phyloP scores from a whole-genome alignment of 768 basidiomycete genomes.

The Mycena rosella region DNA sequence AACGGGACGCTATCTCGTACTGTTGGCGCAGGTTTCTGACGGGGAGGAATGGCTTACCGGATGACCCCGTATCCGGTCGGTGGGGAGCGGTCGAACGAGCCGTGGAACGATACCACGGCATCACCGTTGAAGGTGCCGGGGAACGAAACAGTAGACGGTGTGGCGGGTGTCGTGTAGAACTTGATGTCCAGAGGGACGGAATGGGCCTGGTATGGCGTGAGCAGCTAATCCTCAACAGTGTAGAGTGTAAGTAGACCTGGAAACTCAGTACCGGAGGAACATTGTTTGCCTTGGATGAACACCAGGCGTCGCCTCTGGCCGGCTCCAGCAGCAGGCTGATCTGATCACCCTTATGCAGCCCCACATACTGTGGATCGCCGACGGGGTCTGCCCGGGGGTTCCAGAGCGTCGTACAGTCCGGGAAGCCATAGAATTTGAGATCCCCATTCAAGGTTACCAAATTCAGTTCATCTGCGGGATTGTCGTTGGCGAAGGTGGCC shows the following conservation, averaged over 20 bases:
- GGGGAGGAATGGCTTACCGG: slow-evolving; percentile 40
- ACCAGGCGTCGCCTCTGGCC: slow-evolving; percentile 50
- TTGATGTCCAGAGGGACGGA: slow-evolving; percentile 63
- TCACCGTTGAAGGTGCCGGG: slow-evolving; percentile 47
- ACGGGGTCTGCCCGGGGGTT: slow-evolving; percentile 56
- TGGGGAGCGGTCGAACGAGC: slow-evolving; percentile 55
- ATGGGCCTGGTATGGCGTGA: slow-evolving; percentile 52
- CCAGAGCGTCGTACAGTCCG: slow-evolving; percentile 60
- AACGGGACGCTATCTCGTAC: slow-evolving; percentile 42
- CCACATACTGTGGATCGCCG: slow-evolving; percentile 53
- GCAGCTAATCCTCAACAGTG: neutral
- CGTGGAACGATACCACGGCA: slow-evolving; percentile 61
- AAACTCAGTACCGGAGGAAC: slow-evolving; percentile 53
- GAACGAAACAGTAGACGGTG: slow-evolving; percentile 38
- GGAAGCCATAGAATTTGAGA: slow-evolving; percentile 54
- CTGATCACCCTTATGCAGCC: slow-evolving; percentile 49
- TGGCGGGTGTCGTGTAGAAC: slow-evolving; percentile 44
- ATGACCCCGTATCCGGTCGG: slow-evolving; percentile 64
- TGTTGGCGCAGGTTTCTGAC: neutral
- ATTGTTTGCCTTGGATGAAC: slow-evolving; percentile 50
- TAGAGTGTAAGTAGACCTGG: slow-evolving; percentile 47
- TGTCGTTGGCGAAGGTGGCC: slow-evolving; percentile 56
- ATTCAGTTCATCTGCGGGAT: slow-evolving; percentile 58
- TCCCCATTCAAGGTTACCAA: slow-evolving; percentile 39
- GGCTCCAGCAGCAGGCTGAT: slow-evolving; percentile 54